Base-by-base conservation (phyloP, 2,329 filamentous ascomycete genomes). In the Chalaropsis thielavioides region DNA sequence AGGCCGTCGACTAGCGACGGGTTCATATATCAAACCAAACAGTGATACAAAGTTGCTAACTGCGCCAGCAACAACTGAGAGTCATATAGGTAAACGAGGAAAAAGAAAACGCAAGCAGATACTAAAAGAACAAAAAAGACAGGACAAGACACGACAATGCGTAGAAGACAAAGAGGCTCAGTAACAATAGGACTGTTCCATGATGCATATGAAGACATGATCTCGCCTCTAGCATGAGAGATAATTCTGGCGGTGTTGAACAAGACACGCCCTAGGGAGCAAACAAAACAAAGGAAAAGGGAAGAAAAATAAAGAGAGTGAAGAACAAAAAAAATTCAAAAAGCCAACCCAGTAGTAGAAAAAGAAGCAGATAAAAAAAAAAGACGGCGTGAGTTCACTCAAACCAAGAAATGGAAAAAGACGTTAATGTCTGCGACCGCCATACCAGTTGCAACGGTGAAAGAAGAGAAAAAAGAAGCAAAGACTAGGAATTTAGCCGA, bases 61-160 rank as follows among this genome's bases (percentile, higher is more conserved):
- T n/a, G 35, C 24, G 59, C 63, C 43, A 56, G 56, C 44, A 64
- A 66, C 44, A 64, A 66, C 44, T 44, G 49, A 59, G 54, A 54
- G n/a, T 46, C 49, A 51, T 67, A 64, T 64, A 66, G 24, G 51
- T 49, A 51, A 65, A 10, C 5, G 35, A 38, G 10, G 3, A 38
- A 38, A 38, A 56, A 64, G 64, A 41, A 24, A 62, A 40, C 10
- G 56, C 1, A 27, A 62, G 13, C 19, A 59, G 44, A 22, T 15
- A 62, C 38, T 15, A 61, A 51, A 38, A 60, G 15, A 13, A 61
- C n/a, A 49, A 4, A 35, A 35, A 44, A 59, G 8, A 43, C 19
- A 43, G 13, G 22, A 58, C 43, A 49, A 54, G 46, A 65, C 44
- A 62, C 41, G 40, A 61, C 41, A 54, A 60, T 43, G 46, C 35